phyloP scores from a whole-genome alignment of 2,329 filamentous ascomycete genomes.

The Neopestalotiopsis sp. region DNA sequence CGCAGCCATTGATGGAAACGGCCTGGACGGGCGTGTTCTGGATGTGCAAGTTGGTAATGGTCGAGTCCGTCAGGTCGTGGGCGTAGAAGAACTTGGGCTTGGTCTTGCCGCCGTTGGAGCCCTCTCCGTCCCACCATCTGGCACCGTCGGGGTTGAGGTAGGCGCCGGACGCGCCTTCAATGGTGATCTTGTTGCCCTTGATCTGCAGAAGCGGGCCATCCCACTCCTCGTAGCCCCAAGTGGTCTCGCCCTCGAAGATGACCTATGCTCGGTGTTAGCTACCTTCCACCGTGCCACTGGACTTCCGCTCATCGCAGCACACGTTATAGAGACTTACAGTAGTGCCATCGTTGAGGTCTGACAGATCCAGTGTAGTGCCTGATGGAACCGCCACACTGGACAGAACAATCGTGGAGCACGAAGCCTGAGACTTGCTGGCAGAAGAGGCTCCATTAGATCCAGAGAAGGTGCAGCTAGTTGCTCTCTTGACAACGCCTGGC shows the following conservation, averaged over 20 bases:
- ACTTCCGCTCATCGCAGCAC: conserved; percentile 12
- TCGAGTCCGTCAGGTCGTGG: conserved; percentile 42
- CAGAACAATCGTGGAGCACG: conserved; percentile 19
- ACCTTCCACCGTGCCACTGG: not conserved
- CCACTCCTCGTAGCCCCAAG: conserved; percentile 18
- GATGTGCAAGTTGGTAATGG: conserved; percentile 44
- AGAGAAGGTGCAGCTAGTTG: conserved; percentile 17
- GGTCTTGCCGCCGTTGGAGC: conserved; percentile 43
- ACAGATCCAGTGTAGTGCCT: conserved; percentile 14
- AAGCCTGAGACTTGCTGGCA: conserved; percentile 16
- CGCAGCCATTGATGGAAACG: conserved; percentile 45
- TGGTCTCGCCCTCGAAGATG: conserved; percentile 19
- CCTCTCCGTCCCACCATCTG: conserved; percentile 38
- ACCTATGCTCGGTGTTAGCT: conserved; percentile 20
- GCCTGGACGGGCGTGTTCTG: conserved; percentile 49
- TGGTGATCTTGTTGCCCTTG: conserved; percentile 17
- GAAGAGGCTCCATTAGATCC: conserved; percentile 16
- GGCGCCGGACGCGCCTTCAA: conserved; percentile 7
- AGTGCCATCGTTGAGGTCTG: conserved; percentile 43
- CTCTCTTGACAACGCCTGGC: conserved; percentile 14
- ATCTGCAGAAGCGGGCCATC: conserved; percentile 17
- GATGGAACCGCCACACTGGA: conserved; percentile 13
- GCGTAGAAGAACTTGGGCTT: conserved; percentile 57
- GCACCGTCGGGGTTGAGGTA: conserved; percentile 16
- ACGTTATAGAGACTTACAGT: conserved; percentile 23